Evolutionary conservation across 2,329 filamentous ascomycete genomes (phyloP).

Genomic region (Verticillium zaregamsianum): DNA sequence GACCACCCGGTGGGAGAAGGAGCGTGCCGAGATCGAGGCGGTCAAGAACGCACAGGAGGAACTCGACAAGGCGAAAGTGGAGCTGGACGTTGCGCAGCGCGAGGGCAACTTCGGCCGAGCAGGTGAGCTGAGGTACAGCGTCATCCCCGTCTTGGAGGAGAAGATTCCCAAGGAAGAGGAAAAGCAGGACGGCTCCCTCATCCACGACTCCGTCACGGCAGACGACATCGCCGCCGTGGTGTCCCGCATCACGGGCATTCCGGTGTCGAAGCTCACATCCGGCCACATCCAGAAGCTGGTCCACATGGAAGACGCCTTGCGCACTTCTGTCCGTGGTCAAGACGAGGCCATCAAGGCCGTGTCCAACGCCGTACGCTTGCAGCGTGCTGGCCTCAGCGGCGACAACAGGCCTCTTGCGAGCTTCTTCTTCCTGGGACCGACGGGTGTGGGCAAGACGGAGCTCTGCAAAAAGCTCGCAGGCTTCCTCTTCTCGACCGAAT

Average conservation of each 20-base stretch:
- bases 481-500: slow-evolving; percentile 90
- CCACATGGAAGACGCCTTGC: slow-evolving; percentile 88
- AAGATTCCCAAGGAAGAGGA: slow-evolving; percentile 74
- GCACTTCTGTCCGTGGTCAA: slow-evolving; percentile 82
- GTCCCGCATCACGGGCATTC: slow-evolving; percentile 86
- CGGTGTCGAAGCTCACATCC: slow-evolving; percentile 84
- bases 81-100: slow-evolving; percentile 83
- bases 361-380: slow-evolving; percentile 88
- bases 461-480: slow-evolving; percentile 92
- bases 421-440: slow-evolving; percentile 97
- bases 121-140: slow-evolving; percentile 85
- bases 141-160: slow-evolving; percentile 75
- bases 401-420: slow-evolving; percentile 89
- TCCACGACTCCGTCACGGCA: slow-evolving; percentile 91
- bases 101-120: slow-evolving; percentile 85
- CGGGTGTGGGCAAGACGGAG: slow-evolving; percentile 95
- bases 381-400: slow-evolving; percentile 85
- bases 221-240: slow-evolving; percentile 95
- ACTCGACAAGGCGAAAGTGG: slow-evolving; percentile 79
- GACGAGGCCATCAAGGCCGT: slow-evolving; percentile 91
- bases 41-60: slow-evolving; percentile 86
- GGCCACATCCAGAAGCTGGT: slow-evolving; percentile 94
- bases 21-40: slow-evolving; percentile 77
- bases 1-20: slow-evolving; percentile 84
- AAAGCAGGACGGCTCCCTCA: slow-evolving; percentile 51